Percentiles rank a stretch among this genome's conserved stretches.
Conservation (phyloP, 805 yeast genomes). For the Cyberlindnera xishuangbannaensis region DNA sequence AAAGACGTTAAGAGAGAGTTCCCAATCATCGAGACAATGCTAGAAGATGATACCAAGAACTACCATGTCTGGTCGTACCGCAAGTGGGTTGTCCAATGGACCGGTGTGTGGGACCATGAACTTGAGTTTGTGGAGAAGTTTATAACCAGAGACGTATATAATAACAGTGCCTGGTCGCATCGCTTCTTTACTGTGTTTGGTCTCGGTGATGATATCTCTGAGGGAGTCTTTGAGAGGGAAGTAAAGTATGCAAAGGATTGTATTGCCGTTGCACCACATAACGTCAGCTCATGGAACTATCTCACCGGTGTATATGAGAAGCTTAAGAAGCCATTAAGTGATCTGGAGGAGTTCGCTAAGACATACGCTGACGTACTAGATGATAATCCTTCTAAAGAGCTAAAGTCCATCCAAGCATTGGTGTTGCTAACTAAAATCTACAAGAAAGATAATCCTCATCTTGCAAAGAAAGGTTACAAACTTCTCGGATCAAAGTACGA, state of each 20-base stretch:
- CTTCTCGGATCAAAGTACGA: constrained; percentile 50
- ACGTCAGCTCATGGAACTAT: constrained; percentile 85
- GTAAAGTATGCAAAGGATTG: constrained; percentile 41
- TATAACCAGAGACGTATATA: constrained; percentile 62
- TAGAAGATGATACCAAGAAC: constrained; percentile 78
- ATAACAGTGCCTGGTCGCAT: constrained; percentile 93
- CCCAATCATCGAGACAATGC: constrained; percentile 59
- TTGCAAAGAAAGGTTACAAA: constrained; percentile 41
- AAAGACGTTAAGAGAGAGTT: constrained; percentile 51
- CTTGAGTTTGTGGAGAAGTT: constrained; percentile 41
- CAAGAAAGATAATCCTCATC: constrained; percentile 21
- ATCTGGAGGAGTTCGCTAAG: constrained; percentile 40
- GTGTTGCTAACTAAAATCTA: constrained; percentile 54
- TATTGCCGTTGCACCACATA: constrained; percentile 66
- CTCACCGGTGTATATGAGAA: constrained; percentile 49
- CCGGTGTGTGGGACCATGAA: constrained; percentile 47
- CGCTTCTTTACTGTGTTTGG: constrained; percentile 53
- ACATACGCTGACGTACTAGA: constrained; percentile 32
- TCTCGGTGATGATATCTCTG: constrained; percentile 7
- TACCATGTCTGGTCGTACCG: constrained; percentile 96
- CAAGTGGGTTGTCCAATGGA: constrained; percentile 70
- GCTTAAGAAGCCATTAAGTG: constrained; percentile 26
- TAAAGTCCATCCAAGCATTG: constrained; percentile 45
- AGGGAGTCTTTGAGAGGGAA: constrained; percentile 38
- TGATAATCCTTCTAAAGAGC: too few species aligned